Base-by-base conservation (phyloP, 2,329 filamentous ascomycete genomes). In the Trichoderma cornu-damae region DNA sequence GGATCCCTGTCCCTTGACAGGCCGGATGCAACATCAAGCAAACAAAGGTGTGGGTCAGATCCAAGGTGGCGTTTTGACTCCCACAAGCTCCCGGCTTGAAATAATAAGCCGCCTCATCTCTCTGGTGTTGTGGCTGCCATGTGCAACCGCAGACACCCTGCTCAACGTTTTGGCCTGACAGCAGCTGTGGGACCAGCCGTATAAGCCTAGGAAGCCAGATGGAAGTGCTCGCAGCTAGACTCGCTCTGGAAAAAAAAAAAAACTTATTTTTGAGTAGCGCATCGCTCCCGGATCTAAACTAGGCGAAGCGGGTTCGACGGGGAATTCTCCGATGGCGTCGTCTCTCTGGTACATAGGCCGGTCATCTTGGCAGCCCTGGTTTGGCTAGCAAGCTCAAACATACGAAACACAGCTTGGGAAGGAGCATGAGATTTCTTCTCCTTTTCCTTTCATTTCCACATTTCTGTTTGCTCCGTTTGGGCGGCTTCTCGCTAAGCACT, bases 311-410 rank as follows among this genome's bases (percentile, higher is more conserved):
- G n/a, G n/a, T n/a, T n/a, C n/a, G n/a, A 16, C 38, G 40, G 50
- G 50, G 40, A 54, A 43, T 16, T 54, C 50, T 54, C 50, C 50
- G 50, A 37, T n/a, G 24, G 20, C n/a, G 9, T 46, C 24, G 34
- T 20, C 22, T 30, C 22, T 30, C 14, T 35, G n/a, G 30, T 35
- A n/a, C n/a, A n/a, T n/a, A 30, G 40, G 50, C 14, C 40, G 16
- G 16, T 32, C 20, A 26, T 24, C 22, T 34, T 44, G 12, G 18
- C 47, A 50, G 14, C 47, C 34, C 34, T 37, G 34, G 26, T 28
- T 8, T 30, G 5, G 9, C 34, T 28, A 50, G 16, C 28, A 20
- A n/a, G 44, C 7, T 7, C 14, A 35, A 48, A 38, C 34, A 12
- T n/a, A 14, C 22, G 7, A 14, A 28, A n/a, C 9, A 44, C 18